Evolutionary conservation across 75 land plant species (phyloP), one percentile per base, ranked within the genome.

Genomic region (Selaginella moellendorffii): DNA sequence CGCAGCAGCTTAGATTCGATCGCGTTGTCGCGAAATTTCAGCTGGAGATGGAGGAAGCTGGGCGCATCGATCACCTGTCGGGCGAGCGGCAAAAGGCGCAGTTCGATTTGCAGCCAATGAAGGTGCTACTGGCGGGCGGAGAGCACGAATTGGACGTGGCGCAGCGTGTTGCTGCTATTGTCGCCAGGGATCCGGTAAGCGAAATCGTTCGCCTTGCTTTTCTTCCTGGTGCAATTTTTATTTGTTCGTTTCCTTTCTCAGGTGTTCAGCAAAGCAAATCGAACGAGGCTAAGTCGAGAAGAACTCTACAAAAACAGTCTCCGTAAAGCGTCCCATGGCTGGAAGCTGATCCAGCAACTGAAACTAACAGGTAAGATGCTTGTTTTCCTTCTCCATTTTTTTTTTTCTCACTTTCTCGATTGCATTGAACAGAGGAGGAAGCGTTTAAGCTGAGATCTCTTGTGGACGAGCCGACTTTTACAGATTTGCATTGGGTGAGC

Each of bases 401-500:
- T 26, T n/a, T 25, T 68, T 63, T 18, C 29, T 18, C 0, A 52
- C 23, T 1, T 22, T 1, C 61, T 27, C n/a, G 22, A 63, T 29
- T 25, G n/a, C 31, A 10, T 54, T 8, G 58, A 61, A 56, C 87
- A 93, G 98, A 93, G 68, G 85, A 85, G 63, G 98, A 93, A 71
- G 90, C 90, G 29, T 52, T 68, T 19, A 80, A 63, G 59, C 31
- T 93, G 9, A 80, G 96, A 29, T 62, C 67, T 63, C 85, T 66
- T 67, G 65, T 93, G 26, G 98, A 93, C 68, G 83, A 93, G 64
- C 90, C 98, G 51, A 78, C 74, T 61, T 93, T 70, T 68, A 82
- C 80, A 0, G 96, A 93, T 72, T 82, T 93, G 20, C 98, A 93
- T 67, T 93, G 98, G 98, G 98, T 93, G 74, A 31, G 66, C 19